Conservation (phyloP, 345 rosid species). For the Microthlaspi erraticum region DNA sequence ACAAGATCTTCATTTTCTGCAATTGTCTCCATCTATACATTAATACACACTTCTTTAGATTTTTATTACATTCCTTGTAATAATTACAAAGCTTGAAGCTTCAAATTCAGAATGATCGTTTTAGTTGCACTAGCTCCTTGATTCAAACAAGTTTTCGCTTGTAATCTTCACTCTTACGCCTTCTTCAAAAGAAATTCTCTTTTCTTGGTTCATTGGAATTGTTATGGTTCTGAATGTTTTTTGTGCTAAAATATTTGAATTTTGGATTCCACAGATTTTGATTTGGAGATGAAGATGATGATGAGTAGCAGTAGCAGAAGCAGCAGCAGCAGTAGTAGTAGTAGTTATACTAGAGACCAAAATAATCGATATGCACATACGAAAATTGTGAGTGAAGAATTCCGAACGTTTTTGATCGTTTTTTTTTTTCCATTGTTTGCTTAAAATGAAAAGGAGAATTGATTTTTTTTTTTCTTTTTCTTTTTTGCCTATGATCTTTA, state of each 20-base stretch:
- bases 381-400: slow-evolving; percentile 26
- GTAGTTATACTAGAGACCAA: background rate
- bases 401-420: background rate
- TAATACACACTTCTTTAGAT: slow-evolving; percentile 1
- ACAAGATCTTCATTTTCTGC: slow-evolving; percentile 30
- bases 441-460: background rate
- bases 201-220: background rate
- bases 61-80: slow-evolving; percentile 9
- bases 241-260: slow-evolving; percentile 1
- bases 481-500: slow-evolving; percentile 21
- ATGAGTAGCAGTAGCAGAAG: slow-evolving; percentile 16
- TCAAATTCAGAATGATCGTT: slow-evolving; percentile 25
- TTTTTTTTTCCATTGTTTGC: background rate
- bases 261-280: slow-evolving; percentile 23
- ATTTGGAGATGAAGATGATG: slow-evolving; percentile 27
- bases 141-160: slow-evolving; percentile 1
- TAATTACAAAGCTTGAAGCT: slow-evolving; percentile 3
- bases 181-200: background rate
- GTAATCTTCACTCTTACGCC: background rate
- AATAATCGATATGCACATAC: background rate
- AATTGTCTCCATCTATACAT: slow-evolving; percentile 29
- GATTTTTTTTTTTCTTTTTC: too few species aligned
- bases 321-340: background rate
- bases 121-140: background rate
- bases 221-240: background rate